Conservation (phyloP, 805 yeast genomes). For the Wickerhamiella musiphila region DNA sequence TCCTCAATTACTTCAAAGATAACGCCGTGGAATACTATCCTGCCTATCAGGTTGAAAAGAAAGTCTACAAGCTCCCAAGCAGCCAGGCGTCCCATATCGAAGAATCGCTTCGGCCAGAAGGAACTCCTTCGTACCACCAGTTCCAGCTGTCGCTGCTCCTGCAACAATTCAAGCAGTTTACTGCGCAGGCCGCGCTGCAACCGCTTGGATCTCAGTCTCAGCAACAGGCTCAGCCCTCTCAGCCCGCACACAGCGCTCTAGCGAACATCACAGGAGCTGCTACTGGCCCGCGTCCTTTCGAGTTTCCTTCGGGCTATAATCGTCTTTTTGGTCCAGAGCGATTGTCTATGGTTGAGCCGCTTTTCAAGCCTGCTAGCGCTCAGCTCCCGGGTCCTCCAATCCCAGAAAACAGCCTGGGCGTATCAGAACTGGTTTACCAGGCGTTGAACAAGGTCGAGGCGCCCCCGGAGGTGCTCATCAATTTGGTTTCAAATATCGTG, state of each 20-base stretch:
- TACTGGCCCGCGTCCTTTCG: slow-evolving; percentile 37
- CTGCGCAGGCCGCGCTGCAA: slow-evolving; percentile 28
- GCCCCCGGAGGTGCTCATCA: slow-evolving; percentile 47
- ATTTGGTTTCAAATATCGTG: slow-evolving; percentile 72
- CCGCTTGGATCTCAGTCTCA: background rate
- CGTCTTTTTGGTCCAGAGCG: slow-evolving; percentile 36
- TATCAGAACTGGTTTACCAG: slow-evolving; percentile 29
- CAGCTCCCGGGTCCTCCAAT: slow-evolving; percentile 27
- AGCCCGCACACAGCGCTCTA: slow-evolving; percentile 7
- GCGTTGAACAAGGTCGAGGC: slow-evolving; percentile 32
- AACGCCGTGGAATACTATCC: slow-evolving; percentile 22
- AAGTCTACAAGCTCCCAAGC: slow-evolving; percentile 18
- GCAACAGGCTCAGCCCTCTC: too few species aligned
- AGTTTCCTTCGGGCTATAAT: slow-evolving; percentile 39
- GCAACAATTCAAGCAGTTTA: slow-evolving; percentile 63
- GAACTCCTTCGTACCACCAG: slow-evolving; percentile 35
- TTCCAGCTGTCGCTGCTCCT: slow-evolving; percentile 40
- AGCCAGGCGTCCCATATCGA: slow-evolving; percentile 22
- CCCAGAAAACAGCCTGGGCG: slow-evolving; percentile 34
- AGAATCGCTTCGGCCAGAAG: slow-evolving; percentile 10
- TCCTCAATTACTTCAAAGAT: slow-evolving; percentile 30
- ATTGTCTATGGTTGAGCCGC: slow-evolving; percentile 41
- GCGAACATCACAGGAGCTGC: slow-evolving; percentile 12
- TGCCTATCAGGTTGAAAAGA: slow-evolving; percentile 23
- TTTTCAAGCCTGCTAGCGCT: slow-evolving; percentile 47